Conservation (phyloP, 2,329 filamentous ascomycete genomes). For the Neofusicoccum kwambonambiense region DNA sequence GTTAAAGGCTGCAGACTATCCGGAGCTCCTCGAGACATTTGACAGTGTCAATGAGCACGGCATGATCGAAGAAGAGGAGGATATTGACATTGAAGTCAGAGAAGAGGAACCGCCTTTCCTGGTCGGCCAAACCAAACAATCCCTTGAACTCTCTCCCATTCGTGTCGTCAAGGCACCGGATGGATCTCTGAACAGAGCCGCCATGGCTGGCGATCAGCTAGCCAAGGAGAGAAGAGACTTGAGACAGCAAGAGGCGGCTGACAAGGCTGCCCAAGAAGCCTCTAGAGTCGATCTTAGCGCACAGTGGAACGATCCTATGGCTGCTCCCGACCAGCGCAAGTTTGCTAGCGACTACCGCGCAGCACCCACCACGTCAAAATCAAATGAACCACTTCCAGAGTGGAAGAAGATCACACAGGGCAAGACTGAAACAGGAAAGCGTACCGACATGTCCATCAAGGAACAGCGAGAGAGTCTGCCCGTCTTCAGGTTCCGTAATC, state of each 20-base stretch:
- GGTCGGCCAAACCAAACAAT: conserved; percentile 94
- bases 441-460: conserved; percentile 89
- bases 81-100: conserved; percentile 93
- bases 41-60: conserved; percentile 83
- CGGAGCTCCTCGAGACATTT: conserved; percentile 91
- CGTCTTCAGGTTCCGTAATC: conserved; percentile 82
- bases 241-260: conserved; percentile 83
- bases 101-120: conserved; percentile 97
- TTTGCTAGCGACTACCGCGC: conserved; percentile 86
- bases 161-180: conserved; percentile 96
- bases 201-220: conserved; percentile 85
- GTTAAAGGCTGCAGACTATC: conserved; percentile 88
- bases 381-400: conserved; percentile 73
- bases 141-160: conserved; percentile 90
- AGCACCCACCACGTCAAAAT: conserved; percentile 50
- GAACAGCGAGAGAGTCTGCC: conserved; percentile 88
- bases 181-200: conserved; percentile 94
- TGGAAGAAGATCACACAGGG: conserved; percentile 85
- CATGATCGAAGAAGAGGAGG: conserved; percentile 88
- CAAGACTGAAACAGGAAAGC: conserved; percentile 79
- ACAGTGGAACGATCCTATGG: conserved; percentile 98
- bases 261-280: conserved; percentile 69
- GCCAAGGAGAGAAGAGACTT: conserved; percentile 89
- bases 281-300: conserved; percentile 78
- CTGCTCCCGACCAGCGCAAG: conserved; percentile 75